Evolutionary conservation across 169 alveolate genomes (phyloP).

Genomic region (Plasmodium fragile): DNA sequence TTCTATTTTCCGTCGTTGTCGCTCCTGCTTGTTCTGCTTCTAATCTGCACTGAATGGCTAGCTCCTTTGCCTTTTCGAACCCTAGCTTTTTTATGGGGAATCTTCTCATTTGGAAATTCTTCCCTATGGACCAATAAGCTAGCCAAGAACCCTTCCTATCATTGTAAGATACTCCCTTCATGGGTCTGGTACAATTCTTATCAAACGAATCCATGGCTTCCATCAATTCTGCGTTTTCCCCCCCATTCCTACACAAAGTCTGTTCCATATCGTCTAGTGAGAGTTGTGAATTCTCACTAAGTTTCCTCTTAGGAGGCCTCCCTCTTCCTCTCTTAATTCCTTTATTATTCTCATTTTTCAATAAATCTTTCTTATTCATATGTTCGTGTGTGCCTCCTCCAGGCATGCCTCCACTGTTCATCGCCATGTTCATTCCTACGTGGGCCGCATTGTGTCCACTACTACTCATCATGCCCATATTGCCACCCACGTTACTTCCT

Average conservation of each 20-base stretch:
- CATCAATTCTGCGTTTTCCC: constrained; percentile 38
- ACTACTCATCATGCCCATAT: background rate
- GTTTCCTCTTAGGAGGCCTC: constrained; percentile 64
- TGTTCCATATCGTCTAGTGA: constrained; percentile 70
- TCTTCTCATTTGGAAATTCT: constrained; percentile 67
- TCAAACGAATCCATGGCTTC: constrained; percentile 64
- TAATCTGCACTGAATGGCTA: constrained; percentile 75
- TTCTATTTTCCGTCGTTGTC: constrained; percentile 72
- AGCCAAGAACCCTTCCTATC: constrained; percentile 73
- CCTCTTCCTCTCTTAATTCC: constrained; percentile 68
- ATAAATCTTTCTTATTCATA: background rate
- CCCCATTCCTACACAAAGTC: constrained; percentile 34
- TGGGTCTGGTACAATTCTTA: constrained; percentile 72
- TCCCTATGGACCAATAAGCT: constrained; percentile 76
- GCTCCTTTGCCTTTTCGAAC: constrained; percentile 66
- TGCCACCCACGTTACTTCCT: background rate
- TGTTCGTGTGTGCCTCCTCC: background rate
- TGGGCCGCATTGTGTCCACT: background rate
- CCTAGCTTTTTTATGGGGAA: constrained; percentile 74
- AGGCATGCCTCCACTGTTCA: background rate
- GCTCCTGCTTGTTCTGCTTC: constrained; percentile 78
- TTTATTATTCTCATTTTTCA: constrained; percentile 20
- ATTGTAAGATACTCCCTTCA: constrained; percentile 74
- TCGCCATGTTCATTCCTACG: background rate
- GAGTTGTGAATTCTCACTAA: constrained; percentile 53